phyloP scores from a whole-genome alignment of 345 rosid species.

The Boechera divaricarpa region DNA sequence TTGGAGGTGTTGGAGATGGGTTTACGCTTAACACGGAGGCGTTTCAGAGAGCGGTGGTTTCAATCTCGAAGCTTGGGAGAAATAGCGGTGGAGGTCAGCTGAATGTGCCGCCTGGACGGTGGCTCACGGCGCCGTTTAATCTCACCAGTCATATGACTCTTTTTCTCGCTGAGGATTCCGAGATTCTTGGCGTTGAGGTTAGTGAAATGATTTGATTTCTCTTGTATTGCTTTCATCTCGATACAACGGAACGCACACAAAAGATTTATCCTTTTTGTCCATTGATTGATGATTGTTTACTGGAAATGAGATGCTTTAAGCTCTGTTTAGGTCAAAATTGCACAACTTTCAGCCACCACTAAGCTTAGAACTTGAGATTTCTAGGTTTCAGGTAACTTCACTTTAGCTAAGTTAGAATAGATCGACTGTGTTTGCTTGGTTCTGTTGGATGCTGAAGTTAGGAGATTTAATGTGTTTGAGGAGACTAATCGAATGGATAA shows the following conservation, averaged over 20 bases:
- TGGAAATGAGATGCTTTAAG: neutral
- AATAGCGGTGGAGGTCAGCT: conserved; percentile 93
- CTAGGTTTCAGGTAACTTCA: neutral
- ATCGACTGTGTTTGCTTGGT: conserved; percentile 1
- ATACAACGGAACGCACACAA: neutral
- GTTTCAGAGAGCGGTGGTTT: conserved; percentile 81
- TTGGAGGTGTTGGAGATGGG: conserved; percentile 95
- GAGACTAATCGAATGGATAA: neutral
- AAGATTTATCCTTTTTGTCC: neutral
- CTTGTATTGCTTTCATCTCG: neutral
- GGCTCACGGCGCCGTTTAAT: conserved; percentile 98
- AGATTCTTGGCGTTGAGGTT: conserved; percentile 87
- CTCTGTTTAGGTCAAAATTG: conserved; percentile 9
- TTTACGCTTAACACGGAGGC: conserved; percentile 79
- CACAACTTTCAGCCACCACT: neutral
- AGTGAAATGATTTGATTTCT: conserved; percentile 23
- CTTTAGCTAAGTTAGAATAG: neutral
- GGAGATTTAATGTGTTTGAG: neutral
- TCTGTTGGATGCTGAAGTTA: neutral
- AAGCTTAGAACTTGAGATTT: conserved; percentile 10
- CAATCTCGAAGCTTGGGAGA: conserved; percentile 73
- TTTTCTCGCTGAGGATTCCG: conserved; percentile 84
- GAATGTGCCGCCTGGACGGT: conserved; percentile 89
- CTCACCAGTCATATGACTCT: conserved; percentile 92
- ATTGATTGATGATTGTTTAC: neutral